Evolutionary conservation across 2,329 filamentous ascomycete genomes (phyloP).

Genomic region (Ophiostoma piceae): DNA sequence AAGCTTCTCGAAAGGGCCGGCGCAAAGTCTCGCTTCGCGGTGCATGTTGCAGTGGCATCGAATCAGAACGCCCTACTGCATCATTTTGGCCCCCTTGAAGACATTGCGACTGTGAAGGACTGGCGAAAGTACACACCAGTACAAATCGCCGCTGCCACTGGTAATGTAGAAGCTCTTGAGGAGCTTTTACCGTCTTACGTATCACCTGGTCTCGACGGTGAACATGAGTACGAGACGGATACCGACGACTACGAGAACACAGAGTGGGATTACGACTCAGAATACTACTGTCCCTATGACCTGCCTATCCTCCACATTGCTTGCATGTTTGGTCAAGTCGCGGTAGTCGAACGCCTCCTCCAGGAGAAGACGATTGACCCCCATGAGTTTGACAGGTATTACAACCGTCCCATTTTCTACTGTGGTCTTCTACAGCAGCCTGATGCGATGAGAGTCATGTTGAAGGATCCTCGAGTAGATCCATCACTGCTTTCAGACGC

Average conservation of each 20-base stretch:
- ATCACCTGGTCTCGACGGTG: not conserved
- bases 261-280: not conserved
- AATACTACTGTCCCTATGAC: not conserved
- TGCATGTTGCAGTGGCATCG: not conserved
- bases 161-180: not conserved
- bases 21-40: conserved; percentile 5
- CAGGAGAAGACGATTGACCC: not conserved
- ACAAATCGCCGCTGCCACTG: conserved; percentile 4
- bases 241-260: not conserved
- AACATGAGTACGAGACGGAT: not conserved
- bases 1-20: not conserved
- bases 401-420: conserved; percentile 4
- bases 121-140: not conserved
- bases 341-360: not conserved
- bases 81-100: not conserved
- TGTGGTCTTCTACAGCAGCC: not conserved
- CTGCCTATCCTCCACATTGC: not conserved
- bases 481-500: not conserved
- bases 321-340: not conserved
- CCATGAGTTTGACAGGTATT: not conserved
- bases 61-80: not conserved
- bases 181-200: not conserved
- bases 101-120: not conserved
- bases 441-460: not conserved
- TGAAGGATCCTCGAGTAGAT: not conserved